phyloP scores from a whole-genome alignment of 495 filamentous ascomycete genomes.

The Hyaloscypha variabilis region DNA sequence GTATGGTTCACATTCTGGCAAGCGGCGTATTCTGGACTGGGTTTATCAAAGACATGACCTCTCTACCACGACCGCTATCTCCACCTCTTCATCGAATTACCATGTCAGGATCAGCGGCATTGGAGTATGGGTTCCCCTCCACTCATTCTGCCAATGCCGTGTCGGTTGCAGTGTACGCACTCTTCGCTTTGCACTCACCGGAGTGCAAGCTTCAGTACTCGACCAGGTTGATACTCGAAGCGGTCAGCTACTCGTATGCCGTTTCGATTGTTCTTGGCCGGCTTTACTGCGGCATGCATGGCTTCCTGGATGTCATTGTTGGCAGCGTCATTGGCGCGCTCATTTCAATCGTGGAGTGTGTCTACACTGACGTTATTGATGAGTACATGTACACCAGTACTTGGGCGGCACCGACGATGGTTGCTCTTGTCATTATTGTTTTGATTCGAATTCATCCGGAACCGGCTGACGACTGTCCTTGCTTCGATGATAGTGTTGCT shows the following conservation, averaged over 20 bases:
- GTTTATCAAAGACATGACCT: slow-evolving; percentile 91
- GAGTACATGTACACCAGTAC: slow-evolving; percentile 59
- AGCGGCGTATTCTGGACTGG: slow-evolving; percentile 91
- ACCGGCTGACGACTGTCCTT: slow-evolving; percentile 94
- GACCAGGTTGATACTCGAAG: slow-evolving; percentile 62
- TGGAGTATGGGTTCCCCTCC: slow-evolving; percentile 97
- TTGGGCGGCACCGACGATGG: slow-evolving; percentile 58
- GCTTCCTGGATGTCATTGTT: slow-evolving; percentile 85
- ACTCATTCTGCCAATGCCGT: slow-evolving; percentile 97
- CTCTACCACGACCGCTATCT: slow-evolving; percentile 91
- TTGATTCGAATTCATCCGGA: slow-evolving; percentile 92
- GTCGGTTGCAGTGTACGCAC: slow-evolving; percentile 84
- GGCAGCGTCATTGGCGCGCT: slow-evolving; percentile 66
- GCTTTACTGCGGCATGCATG: slow-evolving; percentile 98
- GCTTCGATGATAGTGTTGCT: slow-evolving; percentile 94
- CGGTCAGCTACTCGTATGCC: slow-evolving; percentile 77
- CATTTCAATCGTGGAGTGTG: slow-evolving; percentile 69
- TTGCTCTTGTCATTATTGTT: slow-evolving; percentile 66
- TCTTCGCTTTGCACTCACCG: slow-evolving; percentile 64
- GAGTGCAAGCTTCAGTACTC: slow-evolving; percentile 51
- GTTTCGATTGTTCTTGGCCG: slow-evolving; percentile 88
- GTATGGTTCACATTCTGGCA: slow-evolving; percentile 86
- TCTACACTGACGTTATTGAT: slow-evolving; percentile 69
- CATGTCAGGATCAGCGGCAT: slow-evolving; percentile 91
- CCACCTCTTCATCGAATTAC: slow-evolving; percentile 93